A percentile compares a stretch with the other conserved stretches of the same genome.
Conservation (phyloP, 163 green algal species). For the Picocystis sp. region DNA sequence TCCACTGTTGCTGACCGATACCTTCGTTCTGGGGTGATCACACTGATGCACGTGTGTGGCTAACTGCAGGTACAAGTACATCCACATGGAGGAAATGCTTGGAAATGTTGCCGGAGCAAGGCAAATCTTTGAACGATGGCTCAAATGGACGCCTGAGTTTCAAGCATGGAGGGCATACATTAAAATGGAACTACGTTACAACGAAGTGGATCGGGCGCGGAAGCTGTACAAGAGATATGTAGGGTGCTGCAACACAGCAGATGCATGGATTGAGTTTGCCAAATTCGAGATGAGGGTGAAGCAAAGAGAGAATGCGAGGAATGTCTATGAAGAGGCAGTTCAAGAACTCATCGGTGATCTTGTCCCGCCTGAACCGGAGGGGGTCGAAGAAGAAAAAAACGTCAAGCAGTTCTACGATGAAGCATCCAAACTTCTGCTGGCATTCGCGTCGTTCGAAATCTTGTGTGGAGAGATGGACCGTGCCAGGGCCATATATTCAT, state of each 20-base stretch:
- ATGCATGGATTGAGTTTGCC: slow-evolving; percentile 82
- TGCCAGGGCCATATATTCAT: slow-evolving; percentile 69
- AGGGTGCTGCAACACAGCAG: slow-evolving; percentile 64
- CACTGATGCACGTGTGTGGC: background rate
- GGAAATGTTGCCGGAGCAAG: slow-evolving; percentile 74
- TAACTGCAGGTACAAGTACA: slow-evolving; percentile 20
- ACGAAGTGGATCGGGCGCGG: slow-evolving; percentile 67
- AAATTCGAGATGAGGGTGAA: slow-evolving; percentile 93
- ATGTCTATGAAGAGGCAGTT: slow-evolving; percentile 80
- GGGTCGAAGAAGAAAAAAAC: slow-evolving; percentile 46
- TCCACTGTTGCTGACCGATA: too few species aligned
- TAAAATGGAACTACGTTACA: slow-evolving; percentile 93
- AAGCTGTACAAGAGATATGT: slow-evolving; percentile 88
- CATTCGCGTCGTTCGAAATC: slow-evolving; percentile 97
- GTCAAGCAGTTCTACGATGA: slow-evolving; percentile 14
- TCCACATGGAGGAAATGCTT: slow-evolving; percentile 99
- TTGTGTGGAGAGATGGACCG: slow-evolving; percentile 72
- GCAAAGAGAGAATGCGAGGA: slow-evolving; percentile 45
- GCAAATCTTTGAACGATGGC: slow-evolving; percentile 89
- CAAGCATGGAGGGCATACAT: slow-evolving; percentile 88
- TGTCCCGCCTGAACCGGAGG: slow-evolving; percentile 4
- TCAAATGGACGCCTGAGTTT: slow-evolving; percentile 92
- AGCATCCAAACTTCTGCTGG: slow-evolving; percentile 81
- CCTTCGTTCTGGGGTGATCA: too few species aligned
- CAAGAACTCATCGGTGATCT: slow-evolving; percentile 40